Percentiles rank a stretch among this genome's conserved stretches.
phyloP scores from a whole-genome alignment of 805 yeast species.

The Jamesozyma rosinii region DNA sequence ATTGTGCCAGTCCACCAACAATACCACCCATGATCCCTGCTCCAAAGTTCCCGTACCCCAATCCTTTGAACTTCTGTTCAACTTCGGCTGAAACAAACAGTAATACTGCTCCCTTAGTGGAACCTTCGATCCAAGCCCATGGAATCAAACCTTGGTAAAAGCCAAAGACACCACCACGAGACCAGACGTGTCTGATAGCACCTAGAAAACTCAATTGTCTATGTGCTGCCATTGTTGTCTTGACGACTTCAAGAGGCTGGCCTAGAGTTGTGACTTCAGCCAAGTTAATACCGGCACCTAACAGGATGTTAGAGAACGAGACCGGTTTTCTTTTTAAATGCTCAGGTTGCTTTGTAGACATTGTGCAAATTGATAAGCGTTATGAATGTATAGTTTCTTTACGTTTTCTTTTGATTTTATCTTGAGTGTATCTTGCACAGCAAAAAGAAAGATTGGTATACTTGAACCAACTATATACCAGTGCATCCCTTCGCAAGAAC shows the following conservation, averaged over 20 bases:
- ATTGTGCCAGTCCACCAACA: constrained; percentile 92
- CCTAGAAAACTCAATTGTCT: constrained; percentile 57
- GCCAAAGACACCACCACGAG: constrained; percentile 86
- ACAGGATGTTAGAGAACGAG: constrained; percentile 76
- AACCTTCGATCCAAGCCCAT: constrained; percentile 99
- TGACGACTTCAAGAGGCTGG: constrained; percentile 91
- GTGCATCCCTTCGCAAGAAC: no score
- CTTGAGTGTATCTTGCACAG: no score
- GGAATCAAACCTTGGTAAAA: constrained; percentile 97
- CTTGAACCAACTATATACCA: no score
- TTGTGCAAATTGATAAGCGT: background rate
- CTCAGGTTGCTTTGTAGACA: constrained; percentile 3
- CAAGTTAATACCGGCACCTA: constrained; percentile 89
- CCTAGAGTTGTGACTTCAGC: constrained; percentile 92
- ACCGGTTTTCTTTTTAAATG: constrained; percentile 64
- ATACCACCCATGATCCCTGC: constrained; percentile 95
- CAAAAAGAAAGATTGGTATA: no score
- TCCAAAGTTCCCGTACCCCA: constrained; percentile 63
- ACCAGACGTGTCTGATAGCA: constrained; percentile 71
- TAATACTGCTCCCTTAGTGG: constrained; percentile 96
- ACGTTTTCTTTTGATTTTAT: no score
- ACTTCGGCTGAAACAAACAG: constrained; percentile 88
- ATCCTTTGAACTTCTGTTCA: constrained; percentile 59
- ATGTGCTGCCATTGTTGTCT: constrained; percentile 98
- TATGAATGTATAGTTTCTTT: no score